Percentiles rank a stretch among this genome's conserved stretches.
These are phyloP conservation scores for Phallus indusiatus DNA, from an alignment of 768 basidiomycete genomes.

Conservation along the genomic window DNA sequence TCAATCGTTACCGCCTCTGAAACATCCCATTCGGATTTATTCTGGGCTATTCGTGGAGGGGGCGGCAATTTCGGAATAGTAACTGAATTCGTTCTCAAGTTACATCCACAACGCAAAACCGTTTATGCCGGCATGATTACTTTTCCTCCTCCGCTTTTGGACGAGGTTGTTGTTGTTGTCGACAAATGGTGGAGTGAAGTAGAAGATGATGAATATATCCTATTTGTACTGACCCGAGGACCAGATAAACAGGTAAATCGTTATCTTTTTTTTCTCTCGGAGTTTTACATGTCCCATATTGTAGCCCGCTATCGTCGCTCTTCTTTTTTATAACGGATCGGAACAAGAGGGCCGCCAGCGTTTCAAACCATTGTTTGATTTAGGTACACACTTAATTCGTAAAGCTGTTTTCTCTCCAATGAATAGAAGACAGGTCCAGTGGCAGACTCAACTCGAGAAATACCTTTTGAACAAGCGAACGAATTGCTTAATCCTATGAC, in stretches of 20 bases:
- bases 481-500: slow-evolving; percentile 29
- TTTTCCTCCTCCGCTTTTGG: slow-evolving; percentile 22
- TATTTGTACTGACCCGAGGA: slow-evolving; percentile 25
- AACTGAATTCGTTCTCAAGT: slow-evolving; percentile 36
- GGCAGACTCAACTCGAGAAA: slow-evolving; percentile 31
- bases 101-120: slow-evolving; percentile 40
- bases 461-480: slow-evolving; percentile 40
- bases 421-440: slow-evolving; percentile 27
- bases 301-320: slow-evolving; percentile 29
- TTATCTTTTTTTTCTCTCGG: not conserved
- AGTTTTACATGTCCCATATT: not conserved
- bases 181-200: slow-evolving; percentile 28
- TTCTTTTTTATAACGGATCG: slow-evolving; percentile 23
- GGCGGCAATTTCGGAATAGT: slow-evolving; percentile 30
- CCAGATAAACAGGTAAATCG: slow-evolving; percentile 31
- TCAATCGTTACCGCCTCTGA: slow-evolving; percentile 10
- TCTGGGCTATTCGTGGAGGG: slow-evolving; percentile 20
- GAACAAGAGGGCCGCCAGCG: slow-evolving; percentile 16
- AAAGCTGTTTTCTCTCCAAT: not conserved
- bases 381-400: slow-evolving; percentile 12
- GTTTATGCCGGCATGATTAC: slow-evolving; percentile 35
- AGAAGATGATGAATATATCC: slow-evolving; percentile 30
- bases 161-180: slow-evolving; percentile 17
- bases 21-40: slow-evolving; percentile 15
- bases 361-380: slow-evolving; percentile 18